phyloP scores from a whole-genome alignment of 2,329 filamentous ascomycete genomes.

The Mycogone perniciosa region DNA sequence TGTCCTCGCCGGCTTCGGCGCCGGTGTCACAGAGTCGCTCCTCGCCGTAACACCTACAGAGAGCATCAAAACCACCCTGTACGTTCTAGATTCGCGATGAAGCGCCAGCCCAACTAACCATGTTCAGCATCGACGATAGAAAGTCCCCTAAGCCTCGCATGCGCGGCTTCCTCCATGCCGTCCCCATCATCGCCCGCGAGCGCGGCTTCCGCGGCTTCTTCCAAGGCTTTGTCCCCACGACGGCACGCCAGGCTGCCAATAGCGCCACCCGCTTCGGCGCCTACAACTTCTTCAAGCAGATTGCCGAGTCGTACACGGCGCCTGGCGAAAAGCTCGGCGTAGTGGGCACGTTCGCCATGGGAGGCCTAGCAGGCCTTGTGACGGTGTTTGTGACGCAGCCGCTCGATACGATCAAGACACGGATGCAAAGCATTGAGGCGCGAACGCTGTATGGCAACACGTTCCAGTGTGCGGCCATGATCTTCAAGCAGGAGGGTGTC shows the following conservation, averaged over 20 bases:
- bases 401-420: slow-evolving; percentile 91
- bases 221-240: slow-evolving; percentile 93
- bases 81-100: slow-evolving; percentile 9
- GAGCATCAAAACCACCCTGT: slow-evolving; percentile 95
- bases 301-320: slow-evolving; percentile 85
- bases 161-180: slow-evolving; percentile 86
- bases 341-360: slow-evolving; percentile 82
- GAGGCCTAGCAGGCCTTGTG: slow-evolving; percentile 80
- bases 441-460: slow-evolving; percentile 77
- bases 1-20: slow-evolving; percentile 88
- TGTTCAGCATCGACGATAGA: slow-evolving; percentile 80
- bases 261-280: slow-evolving; percentile 84
- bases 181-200: slow-evolving; percentile 79
- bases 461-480: slow-evolving; percentile 71
- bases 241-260: slow-evolving; percentile 89
- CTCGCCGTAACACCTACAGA: slow-evolving; percentile 95
- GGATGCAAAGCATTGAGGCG: slow-evolving; percentile 95
- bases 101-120: slow-evolving; percentile 3
- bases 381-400: slow-evolving; percentile 75
- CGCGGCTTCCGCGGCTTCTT: slow-evolving; percentile 89
- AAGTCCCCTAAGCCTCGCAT: slow-evolving; percentile 81
- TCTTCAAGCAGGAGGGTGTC: slow-evolving; percentile 83
- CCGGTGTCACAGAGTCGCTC: slow-evolving; percentile 87
- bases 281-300: slow-evolving; percentile 84
- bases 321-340: slow-evolving; percentile 92